Percentiles rank a stretch among this genome's conserved stretches.
These are phyloP conservation scores for Saccharum hybrid DNA, from an alignment of 202 grass and related monocot species.

Conservation along the genomic window DNA sequence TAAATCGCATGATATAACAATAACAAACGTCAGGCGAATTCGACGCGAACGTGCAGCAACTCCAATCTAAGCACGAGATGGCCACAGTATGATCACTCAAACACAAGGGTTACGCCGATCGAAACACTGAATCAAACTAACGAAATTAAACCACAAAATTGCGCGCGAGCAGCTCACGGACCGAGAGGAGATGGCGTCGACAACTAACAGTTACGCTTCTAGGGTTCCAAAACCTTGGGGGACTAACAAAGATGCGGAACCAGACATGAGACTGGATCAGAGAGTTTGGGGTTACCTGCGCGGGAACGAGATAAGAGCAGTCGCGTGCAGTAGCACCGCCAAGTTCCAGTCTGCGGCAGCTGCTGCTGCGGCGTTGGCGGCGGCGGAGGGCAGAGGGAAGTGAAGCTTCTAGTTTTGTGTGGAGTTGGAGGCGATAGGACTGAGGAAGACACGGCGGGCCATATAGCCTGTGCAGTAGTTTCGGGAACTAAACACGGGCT, in stretches of 20 bases:
- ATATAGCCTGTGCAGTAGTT: neutral
- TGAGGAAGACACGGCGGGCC: neutral
- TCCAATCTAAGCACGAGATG: neutral
- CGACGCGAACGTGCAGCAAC: neutral
- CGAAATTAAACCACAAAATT: neutral
- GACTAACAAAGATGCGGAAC: neutral
- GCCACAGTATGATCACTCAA: neutral
- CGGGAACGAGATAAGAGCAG: neutral
- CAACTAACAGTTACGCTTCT: neutral
- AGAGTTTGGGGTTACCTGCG: constrained; percentile 20
- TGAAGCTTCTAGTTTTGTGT: constrained; percentile 31
- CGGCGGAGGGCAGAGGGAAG: neutral
- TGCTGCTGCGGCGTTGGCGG: neutral
- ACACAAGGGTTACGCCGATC: neutral
- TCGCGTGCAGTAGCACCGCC: neutral
- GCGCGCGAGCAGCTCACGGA: neutral
- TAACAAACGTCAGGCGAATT: neutral
- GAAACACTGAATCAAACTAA: neutral
- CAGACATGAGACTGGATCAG: neutral
- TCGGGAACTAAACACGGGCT: too few relatives aligned
- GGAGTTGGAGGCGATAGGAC: neutral
- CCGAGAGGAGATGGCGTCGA: neutral
- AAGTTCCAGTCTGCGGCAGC: neutral
- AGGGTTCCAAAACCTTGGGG: constrained; percentile 28
- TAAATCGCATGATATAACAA: neutral